phyloP scores from a whole-genome alignment of 2,329 filamentous ascomycete species.

The Fusarium sp. region DNA sequence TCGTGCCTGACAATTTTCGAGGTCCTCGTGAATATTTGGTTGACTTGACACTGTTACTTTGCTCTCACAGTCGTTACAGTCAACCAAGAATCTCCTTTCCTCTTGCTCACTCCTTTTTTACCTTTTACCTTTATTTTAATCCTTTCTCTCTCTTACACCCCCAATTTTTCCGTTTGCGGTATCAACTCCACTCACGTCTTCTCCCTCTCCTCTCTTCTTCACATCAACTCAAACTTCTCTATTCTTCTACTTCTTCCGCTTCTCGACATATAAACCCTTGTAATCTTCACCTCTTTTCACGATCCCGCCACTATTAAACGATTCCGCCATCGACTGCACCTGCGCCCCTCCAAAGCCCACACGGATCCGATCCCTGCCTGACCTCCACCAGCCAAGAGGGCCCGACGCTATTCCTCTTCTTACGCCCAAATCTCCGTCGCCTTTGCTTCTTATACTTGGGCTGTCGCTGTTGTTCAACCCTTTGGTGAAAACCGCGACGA shows the following conservation, averaged over 20 bases:
- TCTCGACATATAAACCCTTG: background rate
- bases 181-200: slow-evolving; percentile 6
- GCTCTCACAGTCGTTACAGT: background rate
- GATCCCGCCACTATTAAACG: slow-evolving; percentile 25
- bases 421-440: slow-evolving; percentile 35
- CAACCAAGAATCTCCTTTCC: slow-evolving; percentile 21
- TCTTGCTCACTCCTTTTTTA: slow-evolving; percentile 5
- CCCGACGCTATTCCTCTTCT: slow-evolving; percentile 39
- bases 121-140: background rate
- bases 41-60: background rate
- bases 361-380: slow-evolving; percentile 38
- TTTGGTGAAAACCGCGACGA: slow-evolving; percentile 23
- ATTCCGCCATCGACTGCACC: slow-evolving; percentile 25
- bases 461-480: slow-evolving; percentile 11
- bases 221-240: slow-evolving; percentile 1
- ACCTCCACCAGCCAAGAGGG: slow-evolving; percentile 38
- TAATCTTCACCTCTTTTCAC: slow-evolving; percentile 11
- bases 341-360: slow-evolving; percentile 37
- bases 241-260: background rate
- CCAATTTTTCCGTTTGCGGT: slow-evolving; percentile 27
- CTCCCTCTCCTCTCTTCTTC: background rate
- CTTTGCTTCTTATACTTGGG: slow-evolving; percentile 32
- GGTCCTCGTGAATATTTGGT: slow-evolving; percentile 14
- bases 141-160: slow-evolving; percentile 10
- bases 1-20: slow-evolving; percentile 11